A percentile compares a stretch with the other conserved stretches of the same genome.
Conservation (phyloP, 768 basidiomycete genomes). For the Pisolithus marmoratus region DNA sequence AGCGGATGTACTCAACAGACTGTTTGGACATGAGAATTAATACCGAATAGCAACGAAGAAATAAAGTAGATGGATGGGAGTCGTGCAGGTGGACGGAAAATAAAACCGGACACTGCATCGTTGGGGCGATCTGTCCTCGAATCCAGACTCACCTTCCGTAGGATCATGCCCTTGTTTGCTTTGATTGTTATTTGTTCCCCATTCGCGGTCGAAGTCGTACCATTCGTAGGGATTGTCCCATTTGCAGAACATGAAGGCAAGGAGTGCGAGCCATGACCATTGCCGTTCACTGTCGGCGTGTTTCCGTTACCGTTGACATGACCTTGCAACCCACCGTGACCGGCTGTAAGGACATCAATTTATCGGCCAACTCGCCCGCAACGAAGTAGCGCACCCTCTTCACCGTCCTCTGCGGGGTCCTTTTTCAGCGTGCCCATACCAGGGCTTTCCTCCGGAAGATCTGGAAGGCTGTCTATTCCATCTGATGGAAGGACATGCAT, state of each 20-base stretch:
- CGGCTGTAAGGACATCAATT: neutral
- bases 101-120: neutral
- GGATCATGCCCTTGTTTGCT: constrained; percentile 93
- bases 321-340: neutral
- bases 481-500: constrained; percentile 21
- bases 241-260: constrained; percentile 12
- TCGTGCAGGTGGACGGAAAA: constrained; percentile 26
- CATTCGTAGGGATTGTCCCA: constrained; percentile 12
- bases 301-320: neutral
- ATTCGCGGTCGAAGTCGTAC: constrained; percentile 1
- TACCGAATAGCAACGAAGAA: neutral
- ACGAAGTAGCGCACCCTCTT: constrained; percentile 7
- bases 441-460: constrained; percentile 23
- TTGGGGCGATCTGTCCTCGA: neutral
- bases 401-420: constrained; percentile 26
- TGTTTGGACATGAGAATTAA: constrained; percentile 9
- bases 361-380: neutral
- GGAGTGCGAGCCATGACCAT: constrained; percentile 6
- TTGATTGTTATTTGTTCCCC: constrained; percentile 55
- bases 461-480: constrained; percentile 19
- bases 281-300: neutral
- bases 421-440: constrained; percentile 14
- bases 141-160: constrained; percentile 54
- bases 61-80: constrained; percentile 33
- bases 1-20: constrained; percentile 55